A percentile compares a stretch with the other conserved stretches of the same genome.
phyloP scores from a whole-genome alignment of 768 basidiomycete genomes.

The Hericium erinaceus region DNA sequence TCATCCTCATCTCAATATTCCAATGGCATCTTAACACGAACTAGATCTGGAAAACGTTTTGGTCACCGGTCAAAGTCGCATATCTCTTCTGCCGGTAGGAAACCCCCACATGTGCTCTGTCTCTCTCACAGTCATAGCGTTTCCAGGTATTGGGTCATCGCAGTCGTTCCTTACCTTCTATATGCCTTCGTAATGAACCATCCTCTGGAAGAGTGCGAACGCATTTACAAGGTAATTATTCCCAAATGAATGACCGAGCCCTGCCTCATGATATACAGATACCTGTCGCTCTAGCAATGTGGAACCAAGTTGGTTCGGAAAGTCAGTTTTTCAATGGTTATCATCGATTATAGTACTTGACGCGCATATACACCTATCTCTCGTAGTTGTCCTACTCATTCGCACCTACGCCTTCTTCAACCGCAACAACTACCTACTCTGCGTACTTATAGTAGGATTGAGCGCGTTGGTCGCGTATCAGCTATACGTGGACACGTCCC shows the following conservation, averaged over 20 bases:
- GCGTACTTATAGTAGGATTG: conserved; percentile 54
- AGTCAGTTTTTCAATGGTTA: conserved; percentile 29
- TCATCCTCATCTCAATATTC: conserved; percentile 5
- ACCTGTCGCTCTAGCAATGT: conserved; percentile 75
- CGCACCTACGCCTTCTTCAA: conserved; percentile 85
- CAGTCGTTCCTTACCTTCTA: conserved; percentile 68
- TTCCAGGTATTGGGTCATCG: conserved; percentile 73
- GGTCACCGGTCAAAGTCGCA: conserved; percentile 78
- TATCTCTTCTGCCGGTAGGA: conserved; percentile 78
- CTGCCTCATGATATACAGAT: conserved; percentile 33
- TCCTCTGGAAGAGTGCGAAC: conserved; percentile 49
- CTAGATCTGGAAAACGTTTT: conserved; percentile 74
- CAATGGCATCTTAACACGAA: background rate
- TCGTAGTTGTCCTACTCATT: conserved; percentile 64
- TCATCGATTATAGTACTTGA: background rate
- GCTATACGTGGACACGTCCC: conserved; percentile 67
- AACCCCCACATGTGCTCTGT: background rate
- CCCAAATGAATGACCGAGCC: background rate
- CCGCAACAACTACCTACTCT: conserved; percentile 58
- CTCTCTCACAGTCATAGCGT: background rate
- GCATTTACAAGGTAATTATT: conserved; percentile 51
- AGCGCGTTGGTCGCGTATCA: conserved; percentile 74
- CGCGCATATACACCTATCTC: background rate
- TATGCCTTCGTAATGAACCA: conserved; percentile 72
- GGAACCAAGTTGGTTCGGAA: conserved; percentile 82